A percentile compares a stretch with the other conserved stretches of the same genome.
Evolutionary conservation across 2,329 filamentous ascomycete genomes (phyloP).

Genomic region (Neofusicoccum kwambonambiense): DNA sequence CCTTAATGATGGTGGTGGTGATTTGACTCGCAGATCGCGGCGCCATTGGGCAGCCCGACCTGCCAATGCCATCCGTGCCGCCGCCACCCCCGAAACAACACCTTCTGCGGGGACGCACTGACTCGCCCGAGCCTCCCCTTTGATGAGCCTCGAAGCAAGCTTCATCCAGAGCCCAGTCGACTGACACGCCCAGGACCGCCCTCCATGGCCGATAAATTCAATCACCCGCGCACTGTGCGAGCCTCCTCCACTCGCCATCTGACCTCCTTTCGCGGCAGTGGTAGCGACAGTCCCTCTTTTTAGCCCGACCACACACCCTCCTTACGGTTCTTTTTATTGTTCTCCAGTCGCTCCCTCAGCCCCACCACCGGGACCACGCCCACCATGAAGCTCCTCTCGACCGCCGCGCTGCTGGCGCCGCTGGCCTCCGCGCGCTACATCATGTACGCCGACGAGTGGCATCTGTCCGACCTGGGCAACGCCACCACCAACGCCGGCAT

Average conservation of each 20-base stretch:
- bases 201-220: background rate
- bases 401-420: constrained; percentile 4
- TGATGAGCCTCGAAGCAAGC: constrained; percentile 2
- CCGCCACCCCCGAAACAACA: background rate
- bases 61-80: background rate
- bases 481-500: constrained; percentile 28
- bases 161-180: background rate
- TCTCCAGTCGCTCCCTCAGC: background rate
- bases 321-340: background rate
- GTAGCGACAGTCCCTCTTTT: background rate
- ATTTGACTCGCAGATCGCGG: background rate
- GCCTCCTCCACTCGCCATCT: background rate
- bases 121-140: constrained; percentile 1
- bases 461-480: constrained; percentile 13
- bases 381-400: constrained; percentile 6
- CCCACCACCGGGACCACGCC: background rate
- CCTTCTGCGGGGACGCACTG: constrained; percentile 3
- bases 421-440: constrained; percentile 11
- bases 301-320: no score
- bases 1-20: no score
- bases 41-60: background rate
- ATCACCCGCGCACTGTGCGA: background rate
- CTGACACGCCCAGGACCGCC: background rate
- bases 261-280: background rate
- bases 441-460: constrained; percentile 17